These are phyloP conservation scores for Biscogniauxia marginata DNA, from an alignment of 2,329 filamentous ascomycete species.

Conservation along the genomic window DNA sequence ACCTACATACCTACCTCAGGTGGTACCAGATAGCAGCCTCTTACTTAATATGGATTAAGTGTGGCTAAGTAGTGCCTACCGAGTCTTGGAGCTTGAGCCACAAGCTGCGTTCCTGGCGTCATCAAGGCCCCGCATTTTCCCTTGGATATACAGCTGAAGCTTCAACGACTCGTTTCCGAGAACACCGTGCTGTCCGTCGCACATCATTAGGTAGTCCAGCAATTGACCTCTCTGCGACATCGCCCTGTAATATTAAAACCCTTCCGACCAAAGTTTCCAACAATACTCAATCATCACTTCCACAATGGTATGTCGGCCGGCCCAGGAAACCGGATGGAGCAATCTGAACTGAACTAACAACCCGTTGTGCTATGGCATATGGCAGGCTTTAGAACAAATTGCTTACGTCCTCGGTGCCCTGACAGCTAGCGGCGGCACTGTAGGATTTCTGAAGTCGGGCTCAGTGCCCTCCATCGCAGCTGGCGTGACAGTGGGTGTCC, in stretches of 20 bases:
- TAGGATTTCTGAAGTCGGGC: slow-evolving; percentile 80
- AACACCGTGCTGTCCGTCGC: slow-evolving; percentile 6
- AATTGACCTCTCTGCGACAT: not conserved
- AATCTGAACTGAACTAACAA: slow-evolving; percentile 17
- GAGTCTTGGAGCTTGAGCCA: slow-evolving; percentile 19
- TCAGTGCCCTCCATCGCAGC: slow-evolving; percentile 86
- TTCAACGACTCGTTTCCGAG: not conserved
- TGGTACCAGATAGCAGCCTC: too few species aligned
- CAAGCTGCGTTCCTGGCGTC: slow-evolving; percentile 14
- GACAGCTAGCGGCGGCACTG: slow-evolving; percentile 82
- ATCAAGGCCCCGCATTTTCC: slow-evolving; percentile 17
- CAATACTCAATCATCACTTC: not conserved
- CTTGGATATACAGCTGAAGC: slow-evolving; percentile 3
- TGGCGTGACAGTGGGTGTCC: slow-evolving; percentile 74
- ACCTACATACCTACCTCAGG: too few species aligned
- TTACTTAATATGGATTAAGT: too few species aligned
- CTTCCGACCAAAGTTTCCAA: not conserved
- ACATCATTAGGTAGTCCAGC: not conserved
- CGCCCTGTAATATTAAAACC: not conserved
- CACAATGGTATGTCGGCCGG: not conserved
- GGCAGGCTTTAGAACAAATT: slow-evolving; percentile 50
- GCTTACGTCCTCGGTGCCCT: slow-evolving; percentile 78
- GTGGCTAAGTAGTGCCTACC: slow-evolving; percentile 5
- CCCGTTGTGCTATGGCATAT: slow-evolving; percentile 5
- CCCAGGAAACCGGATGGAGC: not conserved